Base-by-base conservation (phyloP, 306 rosid genomes). In the Neltuma alba region DNA sequence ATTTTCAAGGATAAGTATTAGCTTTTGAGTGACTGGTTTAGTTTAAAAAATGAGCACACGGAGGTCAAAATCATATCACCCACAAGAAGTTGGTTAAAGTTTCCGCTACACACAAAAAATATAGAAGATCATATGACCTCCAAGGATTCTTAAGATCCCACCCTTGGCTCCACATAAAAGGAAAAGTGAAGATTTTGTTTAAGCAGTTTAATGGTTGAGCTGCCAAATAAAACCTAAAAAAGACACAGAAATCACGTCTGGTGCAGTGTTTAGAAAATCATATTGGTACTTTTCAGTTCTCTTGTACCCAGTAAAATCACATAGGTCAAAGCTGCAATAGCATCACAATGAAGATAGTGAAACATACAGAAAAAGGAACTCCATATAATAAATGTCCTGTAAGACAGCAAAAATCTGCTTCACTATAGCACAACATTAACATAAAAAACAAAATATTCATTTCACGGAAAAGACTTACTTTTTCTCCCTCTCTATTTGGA, bases 401-500 rank as follows among this genome's bases (percentile, higher is more conserved):
- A 42, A 31, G 68, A 61, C 69, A 31, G 60, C 27, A 41, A 63
- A 67, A 85, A 62, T 74, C 40, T 69, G 67, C 42, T 76, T 37
- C 28, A 20, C 30, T 30, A 73, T 18, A 78, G 76, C 60, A 47
- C 15, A 33, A 36, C 41, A 40, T 48, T 20, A 33, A 60, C 27
- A 50, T 48, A 74, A 13, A 41, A 37, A 62, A 45, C 25, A 70
- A 79, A 62, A 70, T 36, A 58, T 27, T 42, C 37, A 70, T 25
- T 69, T 63, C 55, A 37, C 41, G 58, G 41, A 48, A 68, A 23
- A 74, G 47, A 70, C 84, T 72, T 81, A 88, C 99, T 86, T 95
- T 95, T 88, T 95, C 99, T 75, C 97, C 99, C 86, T 95, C 99
- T 80, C 97, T 95, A 62, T 87, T 85, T 76, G 97, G 98, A 89